Conservation (phyloP, 768 basidiomycete species). For the Lactarius sp. region DNA sequence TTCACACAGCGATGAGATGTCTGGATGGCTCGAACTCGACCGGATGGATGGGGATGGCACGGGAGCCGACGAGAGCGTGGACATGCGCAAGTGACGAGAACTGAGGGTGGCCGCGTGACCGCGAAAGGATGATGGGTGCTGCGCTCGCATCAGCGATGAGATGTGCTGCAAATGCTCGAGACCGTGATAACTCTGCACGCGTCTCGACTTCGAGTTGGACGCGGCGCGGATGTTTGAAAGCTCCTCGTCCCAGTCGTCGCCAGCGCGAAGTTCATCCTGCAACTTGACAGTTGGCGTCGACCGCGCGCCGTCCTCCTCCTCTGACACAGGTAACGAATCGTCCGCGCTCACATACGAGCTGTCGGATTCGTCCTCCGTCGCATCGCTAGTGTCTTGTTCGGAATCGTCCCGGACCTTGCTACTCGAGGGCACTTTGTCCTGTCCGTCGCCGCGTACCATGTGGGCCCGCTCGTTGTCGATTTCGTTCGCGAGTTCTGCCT, state of each 20-base stretch:
- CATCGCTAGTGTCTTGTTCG: constrained; percentile 11
- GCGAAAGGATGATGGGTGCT: constrained; percentile 2
- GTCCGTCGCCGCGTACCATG: constrained; percentile 72
- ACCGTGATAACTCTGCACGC: constrained; percentile 11
- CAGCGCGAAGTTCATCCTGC: neutral
- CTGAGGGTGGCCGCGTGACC: constrained; percentile 18
- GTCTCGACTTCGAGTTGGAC: neutral
- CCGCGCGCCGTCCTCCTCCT: constrained; percentile 6
- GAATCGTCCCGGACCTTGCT: constrained; percentile 3
- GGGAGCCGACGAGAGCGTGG: constrained; percentile 31
- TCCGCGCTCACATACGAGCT: constrained; percentile 19
- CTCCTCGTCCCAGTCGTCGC: constrained; percentile 9
- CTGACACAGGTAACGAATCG: constrained; percentile 1
- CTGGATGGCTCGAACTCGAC: constrained; percentile 47
- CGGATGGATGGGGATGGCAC: constrained; percentile 48
- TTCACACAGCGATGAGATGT: constrained; percentile 53
- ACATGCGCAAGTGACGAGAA: constrained; percentile 34
- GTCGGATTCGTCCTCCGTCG: constrained; percentile 23
- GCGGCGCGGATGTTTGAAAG: neutral
- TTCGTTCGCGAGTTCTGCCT: constrained; percentile 61
- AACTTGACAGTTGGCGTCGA: neutral
- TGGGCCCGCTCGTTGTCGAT: constrained; percentile 62
- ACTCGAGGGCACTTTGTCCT: constrained; percentile 39
- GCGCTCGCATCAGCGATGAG: neutral
- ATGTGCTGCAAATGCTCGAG: constrained; percentile 3